Conservation (phyloP, 2,329 filamentous ascomycete species). For the Orbilia javanica region DNA sequence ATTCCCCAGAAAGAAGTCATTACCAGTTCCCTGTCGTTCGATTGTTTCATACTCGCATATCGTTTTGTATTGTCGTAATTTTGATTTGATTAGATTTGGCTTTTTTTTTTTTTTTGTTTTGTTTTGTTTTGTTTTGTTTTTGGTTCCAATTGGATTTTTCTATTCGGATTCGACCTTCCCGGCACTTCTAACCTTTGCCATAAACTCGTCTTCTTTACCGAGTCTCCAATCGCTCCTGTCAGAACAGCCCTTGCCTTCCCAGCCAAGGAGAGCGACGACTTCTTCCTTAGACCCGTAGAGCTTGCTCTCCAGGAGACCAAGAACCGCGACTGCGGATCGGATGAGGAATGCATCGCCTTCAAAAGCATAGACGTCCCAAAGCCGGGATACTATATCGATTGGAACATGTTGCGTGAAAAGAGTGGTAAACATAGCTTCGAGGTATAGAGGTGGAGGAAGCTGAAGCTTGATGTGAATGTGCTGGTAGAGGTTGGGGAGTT, state of each 20-base stretch:
- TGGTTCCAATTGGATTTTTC: background rate
- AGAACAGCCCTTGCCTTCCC: conserved; percentile 62
- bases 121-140: conserved; percentile 3
- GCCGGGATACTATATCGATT: conserved; percentile 77
- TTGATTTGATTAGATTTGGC: too few species aligned
- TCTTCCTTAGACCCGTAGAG: conserved; percentile 68
- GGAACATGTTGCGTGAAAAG: conserved; percentile 75
- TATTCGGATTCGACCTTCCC: conserved; percentile 62
- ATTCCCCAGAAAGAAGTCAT: conserved; percentile 27
- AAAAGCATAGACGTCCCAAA: conserved; percentile 87
- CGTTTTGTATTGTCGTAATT: conserved; percentile 6
- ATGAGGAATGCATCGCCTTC: conserved; percentile 81
- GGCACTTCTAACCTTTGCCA: conserved; percentile 61
- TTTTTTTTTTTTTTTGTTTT: too few species aligned
- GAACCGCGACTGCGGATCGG: conserved; percentile 76
- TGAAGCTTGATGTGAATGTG: conserved; percentile 72
- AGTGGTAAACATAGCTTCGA: conserved; percentile 73
- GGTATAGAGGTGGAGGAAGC: conserved; percentile 70
- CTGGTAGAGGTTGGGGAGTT: conserved; percentile 74
- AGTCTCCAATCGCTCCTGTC: conserved; percentile 61
- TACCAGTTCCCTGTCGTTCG: conserved; percentile 21
- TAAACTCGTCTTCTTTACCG: conserved; percentile 66
- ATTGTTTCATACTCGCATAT: conserved; percentile 25
- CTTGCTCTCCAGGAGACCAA: conserved; percentile 70
- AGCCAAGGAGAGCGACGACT: conserved; percentile 67